Base-by-base conservation (phyloP, 1,284 basidiomycete genomes). In the Ustilago lituana region DNA sequence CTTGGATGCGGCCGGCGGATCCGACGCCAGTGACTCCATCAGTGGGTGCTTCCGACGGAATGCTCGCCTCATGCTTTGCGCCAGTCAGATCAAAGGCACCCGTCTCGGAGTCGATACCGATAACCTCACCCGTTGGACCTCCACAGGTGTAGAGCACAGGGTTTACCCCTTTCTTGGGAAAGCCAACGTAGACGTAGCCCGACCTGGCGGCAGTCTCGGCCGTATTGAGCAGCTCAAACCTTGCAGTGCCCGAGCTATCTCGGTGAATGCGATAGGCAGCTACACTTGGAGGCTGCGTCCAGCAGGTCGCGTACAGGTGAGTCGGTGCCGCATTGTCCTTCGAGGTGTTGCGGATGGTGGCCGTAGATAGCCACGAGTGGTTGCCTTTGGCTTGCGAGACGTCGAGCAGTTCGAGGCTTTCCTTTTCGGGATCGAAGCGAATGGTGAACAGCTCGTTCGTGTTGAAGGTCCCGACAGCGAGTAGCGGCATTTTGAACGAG, bases 111-210 rank as follows among this genome's bases (percentile, higher is more conserved):
- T 83, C 77, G 20, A 84, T 45, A 1, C 66, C 64, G 35, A 83
- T 75, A 1, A 82, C 80, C 56, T 84, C 83, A 14, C 83, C 83
- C 14, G 82, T 80, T 1, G 83, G 80, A 20, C 83, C 83, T 27
- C 83, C 82, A 1, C 82, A 82, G 1, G 81, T 82, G 55, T 83
- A 84, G n/a, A 81, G 74, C n/a, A 79, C 78, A 39, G 76, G 75
- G 32, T 53, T 40, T 24, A 73, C n/a, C 5, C 27, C 44, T 6
- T 54, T 29, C 1, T 36, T 36, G 17, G 61, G 62, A 15, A 62
- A 65, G 22, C 63, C 64, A 38, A 71, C 60, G 15, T 62, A 63
- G 33, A 74, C 72, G 37, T 74, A 74, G 20, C 72, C 72, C 5
- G 66, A 70, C 29, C 72, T 54, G 1, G 67, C 62, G 12, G 62